Conservation (phyloP, 805 yeast species). For the Wickerhamiella bombiphila region DNA sequence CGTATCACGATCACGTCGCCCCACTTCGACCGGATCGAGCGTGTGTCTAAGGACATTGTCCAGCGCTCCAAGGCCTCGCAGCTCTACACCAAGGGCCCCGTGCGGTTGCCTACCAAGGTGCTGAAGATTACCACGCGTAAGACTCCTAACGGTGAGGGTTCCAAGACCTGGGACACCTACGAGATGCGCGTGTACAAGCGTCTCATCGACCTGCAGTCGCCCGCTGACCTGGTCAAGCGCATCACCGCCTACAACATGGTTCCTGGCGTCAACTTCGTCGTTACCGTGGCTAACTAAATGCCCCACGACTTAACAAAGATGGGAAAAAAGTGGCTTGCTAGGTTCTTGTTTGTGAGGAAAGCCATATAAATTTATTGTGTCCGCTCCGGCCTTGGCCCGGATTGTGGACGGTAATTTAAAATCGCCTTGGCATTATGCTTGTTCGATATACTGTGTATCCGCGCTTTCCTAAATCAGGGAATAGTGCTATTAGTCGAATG, state of each 20-base stretch:
- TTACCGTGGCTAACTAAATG: conserved; percentile 26
- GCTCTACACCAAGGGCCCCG: conserved; percentile 91
- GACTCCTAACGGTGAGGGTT: conserved; percentile 99
- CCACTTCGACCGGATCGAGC: conserved; percentile 96
- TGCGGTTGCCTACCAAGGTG: conserved; percentile 98
- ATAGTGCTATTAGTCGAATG: no score
- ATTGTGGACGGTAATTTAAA: neutral
- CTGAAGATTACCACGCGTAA: conserved; percentile 98
- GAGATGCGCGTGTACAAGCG: conserved; percentile 99
- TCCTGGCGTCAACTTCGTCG: conserved; percentile 91
- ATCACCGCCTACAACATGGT: conserved; percentile 96
- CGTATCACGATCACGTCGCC: conserved; percentile 98
- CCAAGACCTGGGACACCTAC: conserved; percentile 99
- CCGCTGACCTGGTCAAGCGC: conserved; percentile 83
- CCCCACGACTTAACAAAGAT: neutral
- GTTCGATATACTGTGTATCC: no score
- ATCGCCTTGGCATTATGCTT: no score
- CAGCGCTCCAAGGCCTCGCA: conserved; percentile 70
- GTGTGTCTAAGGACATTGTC: conserved; percentile 82
- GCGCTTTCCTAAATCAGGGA: no score
- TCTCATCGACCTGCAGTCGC: conserved; percentile 95
- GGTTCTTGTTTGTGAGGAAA: no score
- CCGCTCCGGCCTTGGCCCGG: neutral
- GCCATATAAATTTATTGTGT: no score
- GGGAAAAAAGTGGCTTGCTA: neutral